Evolutionary conservation across 495 filamentous ascomycete species (phyloP).

Genomic region (Alectoria sarmentosa): DNA sequence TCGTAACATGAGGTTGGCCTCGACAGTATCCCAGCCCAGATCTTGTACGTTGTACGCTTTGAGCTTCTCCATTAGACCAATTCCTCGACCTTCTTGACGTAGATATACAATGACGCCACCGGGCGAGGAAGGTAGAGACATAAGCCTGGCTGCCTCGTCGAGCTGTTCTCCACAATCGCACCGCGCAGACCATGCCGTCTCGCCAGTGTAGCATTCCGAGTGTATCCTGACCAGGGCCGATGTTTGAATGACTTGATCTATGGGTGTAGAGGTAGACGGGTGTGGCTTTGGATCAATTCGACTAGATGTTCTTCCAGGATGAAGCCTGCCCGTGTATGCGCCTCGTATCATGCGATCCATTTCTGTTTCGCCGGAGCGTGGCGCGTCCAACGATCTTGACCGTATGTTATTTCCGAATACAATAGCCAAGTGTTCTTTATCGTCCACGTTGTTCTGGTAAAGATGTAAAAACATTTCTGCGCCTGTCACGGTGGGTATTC

Average conservation of each 20-base stretch:
- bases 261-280: slow-evolving; percentile 17
- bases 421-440: slow-evolving; percentile 96
- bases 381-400: slow-evolving; percentile 68
- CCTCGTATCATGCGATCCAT: slow-evolving; percentile 93
- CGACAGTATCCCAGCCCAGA: slow-evolving; percentile 88
- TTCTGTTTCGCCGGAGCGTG: slow-evolving; percentile 83
- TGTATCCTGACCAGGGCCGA: slow-evolving; percentile 86
- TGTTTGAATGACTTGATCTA: slow-evolving; percentile 16
- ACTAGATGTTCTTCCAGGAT: slow-evolving; percentile 74
- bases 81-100: slow-evolving; percentile 91
- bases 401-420: slow-evolving; percentile 87
- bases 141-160: slow-evolving; percentile 89
- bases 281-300: slow-evolving; percentile 38
- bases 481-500: slow-evolving; percentile 80
- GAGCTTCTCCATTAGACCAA: slow-evolving; percentile 88
- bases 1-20: slow-evolving; percentile 84
- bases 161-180: slow-evolving; percentile 98
- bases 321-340: slow-evolving; percentile 82
- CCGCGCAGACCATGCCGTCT: slow-evolving; percentile 94
- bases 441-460: slow-evolving; percentile 86
- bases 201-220: slow-evolving; percentile 96
- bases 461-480: slow-evolving; percentile 97
- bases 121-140: slow-evolving; percentile 66
- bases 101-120: slow-evolving; percentile 94
- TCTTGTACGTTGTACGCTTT: slow-evolving; percentile 99